Percentiles rank a stretch among this genome's conserved stretches.
Evolutionary conservation across 2,329 filamentous ascomycete species (phyloP).

Genomic region (Phialophora verrucosa): DNA sequence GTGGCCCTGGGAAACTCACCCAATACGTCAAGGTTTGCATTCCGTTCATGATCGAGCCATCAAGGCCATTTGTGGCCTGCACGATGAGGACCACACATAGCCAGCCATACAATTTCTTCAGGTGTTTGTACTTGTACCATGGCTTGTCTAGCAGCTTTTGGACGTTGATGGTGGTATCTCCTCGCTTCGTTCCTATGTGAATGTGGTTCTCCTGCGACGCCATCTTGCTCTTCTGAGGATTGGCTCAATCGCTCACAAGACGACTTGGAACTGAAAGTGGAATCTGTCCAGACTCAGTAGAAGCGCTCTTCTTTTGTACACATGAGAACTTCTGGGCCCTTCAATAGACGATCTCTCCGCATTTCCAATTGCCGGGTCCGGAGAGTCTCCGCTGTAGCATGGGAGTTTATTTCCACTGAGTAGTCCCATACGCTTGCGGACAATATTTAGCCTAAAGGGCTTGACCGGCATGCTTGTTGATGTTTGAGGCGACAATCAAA

Average conservation of each 20-base stretch:
- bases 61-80: slow-evolving; percentile 22
- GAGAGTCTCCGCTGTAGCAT: slow-evolving; percentile 5
- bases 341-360: slow-evolving; percentile 16
- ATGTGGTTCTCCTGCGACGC: slow-evolving; percentile 22
- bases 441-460: slow-evolving; percentile 19
- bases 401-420: neutral
- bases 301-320: slow-evolving; percentile 1
- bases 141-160: slow-evolving; percentile 26
- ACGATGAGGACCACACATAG: slow-evolving; percentile 28
- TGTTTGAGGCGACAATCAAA: neutral
- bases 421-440: neutral
- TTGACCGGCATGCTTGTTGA: neutral
- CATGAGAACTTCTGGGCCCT: neutral
- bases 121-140: slow-evolving; percentile 28
- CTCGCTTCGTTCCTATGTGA: slow-evolving; percentile 22
- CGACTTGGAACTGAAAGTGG: neutral
- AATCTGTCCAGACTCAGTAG: neutral
- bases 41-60: slow-evolving; percentile 41
- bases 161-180: slow-evolving; percentile 26
- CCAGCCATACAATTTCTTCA: slow-evolving; percentile 25
- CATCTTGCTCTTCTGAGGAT: slow-evolving; percentile 10
- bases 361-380: slow-evolving; percentile 18
- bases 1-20: slow-evolving; percentile 9
- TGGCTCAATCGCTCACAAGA: neutral
- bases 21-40: slow-evolving; percentile 39